Conservation (phyloP, 768 basidiomycete genomes). For the Suillus americanus region DNA sequence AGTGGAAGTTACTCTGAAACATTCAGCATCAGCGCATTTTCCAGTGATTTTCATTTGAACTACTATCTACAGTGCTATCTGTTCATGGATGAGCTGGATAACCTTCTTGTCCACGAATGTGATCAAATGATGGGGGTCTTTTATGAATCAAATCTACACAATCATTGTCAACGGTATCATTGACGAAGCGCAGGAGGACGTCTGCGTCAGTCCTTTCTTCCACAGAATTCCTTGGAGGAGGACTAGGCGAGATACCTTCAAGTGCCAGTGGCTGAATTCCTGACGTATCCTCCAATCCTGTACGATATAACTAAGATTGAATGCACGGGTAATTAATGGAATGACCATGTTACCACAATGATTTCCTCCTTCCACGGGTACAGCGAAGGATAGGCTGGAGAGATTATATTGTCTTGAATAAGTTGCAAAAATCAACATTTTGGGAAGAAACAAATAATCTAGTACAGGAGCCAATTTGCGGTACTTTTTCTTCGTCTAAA, state of each 20-base stretch:
- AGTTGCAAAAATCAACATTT: too few relatives aligned
- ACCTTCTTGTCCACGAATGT: constrained; percentile 39
- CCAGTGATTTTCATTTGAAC: too few relatives aligned
- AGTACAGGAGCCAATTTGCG: too few relatives aligned
- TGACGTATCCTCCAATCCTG: constrained; percentile 12
- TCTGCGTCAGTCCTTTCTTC: constrained; percentile 30
- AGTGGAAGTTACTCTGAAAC: too few relatives aligned
- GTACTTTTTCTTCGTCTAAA: not conserved
- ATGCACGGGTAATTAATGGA: not conserved
- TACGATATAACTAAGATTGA: not conserved
- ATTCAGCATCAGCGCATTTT: too few relatives aligned
- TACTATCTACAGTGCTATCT: constrained; percentile 26
- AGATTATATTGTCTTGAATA: not conserved
- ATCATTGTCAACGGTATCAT: constrained; percentile 33
- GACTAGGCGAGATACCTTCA: constrained; percentile 35
- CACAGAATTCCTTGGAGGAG: constrained; percentile 31
- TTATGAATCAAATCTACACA: constrained; percentile 31
- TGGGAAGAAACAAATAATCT: too few relatives aligned
- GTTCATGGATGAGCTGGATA: constrained; percentile 48
- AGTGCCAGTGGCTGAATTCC: constrained; percentile 34
- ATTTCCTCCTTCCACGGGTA: not conserved
- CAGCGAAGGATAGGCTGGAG: not conserved
- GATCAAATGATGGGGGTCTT: constrained; percentile 20
- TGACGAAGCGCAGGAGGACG: constrained; percentile 34
- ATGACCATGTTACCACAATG: not conserved